These are phyloP conservation scores for Candida oleophila DNA, from an alignment of 805 yeast genomes.

Conservation along the genomic window DNA sequence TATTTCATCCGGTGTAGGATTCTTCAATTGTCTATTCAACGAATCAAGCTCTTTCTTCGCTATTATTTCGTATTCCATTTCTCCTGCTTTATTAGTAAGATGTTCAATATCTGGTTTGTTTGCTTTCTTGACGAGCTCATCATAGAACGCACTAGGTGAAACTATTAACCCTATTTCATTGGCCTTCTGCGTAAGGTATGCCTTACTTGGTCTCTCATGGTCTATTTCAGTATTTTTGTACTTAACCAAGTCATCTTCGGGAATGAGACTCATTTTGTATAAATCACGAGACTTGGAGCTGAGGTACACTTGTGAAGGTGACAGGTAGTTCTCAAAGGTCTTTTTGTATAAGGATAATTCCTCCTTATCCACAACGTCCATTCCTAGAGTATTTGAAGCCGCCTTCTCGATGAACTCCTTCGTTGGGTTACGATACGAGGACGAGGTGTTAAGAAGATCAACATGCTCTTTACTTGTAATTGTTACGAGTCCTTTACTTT, in stretches of 20 bases:
- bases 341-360: constrained; percentile 17
- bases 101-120: constrained; percentile 25
- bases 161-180: constrained; percentile 33
- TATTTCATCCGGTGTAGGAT: constrained; percentile 11
- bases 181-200: constrained; percentile 33
- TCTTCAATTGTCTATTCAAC: not conserved
- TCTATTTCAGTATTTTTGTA: constrained; percentile 21
- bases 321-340: constrained; percentile 10
- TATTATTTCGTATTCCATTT: constrained; percentile 10
- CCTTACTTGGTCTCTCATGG: constrained; percentile 31
- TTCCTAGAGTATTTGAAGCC: constrained; percentile 11
- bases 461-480: constrained; percentile 23
- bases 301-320: constrained; percentile 27
- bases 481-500: constrained; percentile 31
- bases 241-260: constrained; percentile 15
- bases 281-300: constrained; percentile 17
- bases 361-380: constrained; percentile 11
- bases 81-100: constrained; percentile 18
- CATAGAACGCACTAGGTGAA: constrained; percentile 27
- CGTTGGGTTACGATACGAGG: constrained; percentile 19
- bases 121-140: constrained; percentile 25
- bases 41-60: constrained; percentile 10
- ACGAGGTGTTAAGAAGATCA: constrained; percentile 11
- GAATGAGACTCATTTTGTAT: constrained; percentile 15
- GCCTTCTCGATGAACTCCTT: constrained; percentile 18